Percentiles rank a stretch among this genome's conserved stretches.
Evolutionary conservation across 2,329 filamentous ascomycete species (phyloP).

Genomic region (Fusarium sp.): DNA sequence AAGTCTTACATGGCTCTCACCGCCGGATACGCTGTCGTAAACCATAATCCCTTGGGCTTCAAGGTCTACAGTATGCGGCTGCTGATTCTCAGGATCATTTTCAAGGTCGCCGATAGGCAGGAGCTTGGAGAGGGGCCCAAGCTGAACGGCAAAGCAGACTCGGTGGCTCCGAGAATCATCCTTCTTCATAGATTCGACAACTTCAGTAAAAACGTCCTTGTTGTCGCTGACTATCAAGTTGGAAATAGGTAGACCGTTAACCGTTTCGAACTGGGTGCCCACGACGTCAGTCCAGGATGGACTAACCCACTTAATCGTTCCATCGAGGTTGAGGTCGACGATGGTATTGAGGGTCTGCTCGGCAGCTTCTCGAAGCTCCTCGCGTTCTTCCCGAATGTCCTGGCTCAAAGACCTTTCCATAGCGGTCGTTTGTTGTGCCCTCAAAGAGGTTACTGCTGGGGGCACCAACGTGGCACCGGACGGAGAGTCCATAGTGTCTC

Average conservation of each 20-base stretch:
- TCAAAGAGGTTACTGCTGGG: slow-evolving; percentile 62
- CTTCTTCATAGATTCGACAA: slow-evolving; percentile 86
- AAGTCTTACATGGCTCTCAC: slow-evolving; percentile 84
- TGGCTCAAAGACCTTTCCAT: slow-evolving; percentile 79
- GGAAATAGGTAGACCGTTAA: slow-evolving; percentile 80
- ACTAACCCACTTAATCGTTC: slow-evolving; percentile 93
- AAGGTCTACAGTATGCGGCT: slow-evolving; percentile 70
- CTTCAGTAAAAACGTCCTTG: slow-evolving; percentile 80
- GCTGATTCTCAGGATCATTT: slow-evolving; percentile 51
- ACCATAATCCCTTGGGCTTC: slow-evolving; percentile 99
- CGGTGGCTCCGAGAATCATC: slow-evolving; percentile 94
- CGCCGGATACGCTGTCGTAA: slow-evolving; percentile 86
- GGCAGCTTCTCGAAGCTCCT: slow-evolving; percentile 93
- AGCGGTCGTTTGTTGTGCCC: slow-evolving; percentile 57
- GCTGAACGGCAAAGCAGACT: slow-evolving; percentile 78
- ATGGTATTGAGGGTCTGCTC: slow-evolving; percentile 98
- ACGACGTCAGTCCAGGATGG: slow-evolving; percentile 95
- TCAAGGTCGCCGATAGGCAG: slow-evolving; percentile 56
- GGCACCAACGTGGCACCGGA: slow-evolving; percentile 55
- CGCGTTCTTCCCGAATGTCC: slow-evolving; percentile 90
- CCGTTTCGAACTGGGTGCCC: slow-evolving; percentile 76
- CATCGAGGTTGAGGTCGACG: slow-evolving; percentile 90
- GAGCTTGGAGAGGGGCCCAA: slow-evolving; percentile 75
- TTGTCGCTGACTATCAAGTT: slow-evolving; percentile 83
- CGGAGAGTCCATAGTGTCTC: slow-evolving; percentile 52